These are phyloP conservation scores for Monilinia vaccinii-corymbosi DNA, from an alignment of 2,329 filamentous ascomycete genomes.

Conservation along the genomic window DNA sequence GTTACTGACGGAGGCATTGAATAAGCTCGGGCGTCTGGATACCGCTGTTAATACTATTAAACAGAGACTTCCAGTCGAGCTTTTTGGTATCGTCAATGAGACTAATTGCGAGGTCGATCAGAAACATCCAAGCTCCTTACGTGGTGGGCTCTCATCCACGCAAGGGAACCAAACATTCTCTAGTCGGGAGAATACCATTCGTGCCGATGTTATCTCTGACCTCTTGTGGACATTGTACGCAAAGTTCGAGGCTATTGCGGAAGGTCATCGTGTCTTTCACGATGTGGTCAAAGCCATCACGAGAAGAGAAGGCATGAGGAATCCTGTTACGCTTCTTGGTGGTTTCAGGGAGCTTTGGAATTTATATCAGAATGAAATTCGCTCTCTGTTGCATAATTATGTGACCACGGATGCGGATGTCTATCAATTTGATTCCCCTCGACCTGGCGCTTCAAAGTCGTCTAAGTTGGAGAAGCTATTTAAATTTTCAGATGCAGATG, in stretches of 20 bases:
- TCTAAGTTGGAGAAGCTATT: slow-evolving; percentile 52
- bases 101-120: slow-evolving; percentile 91
- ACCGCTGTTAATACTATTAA: slow-evolving; percentile 83
- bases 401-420: slow-evolving; percentile 82
- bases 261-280: slow-evolving; percentile 88
- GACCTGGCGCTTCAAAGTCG: slow-evolving; percentile 28
- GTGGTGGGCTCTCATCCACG: slow-evolving; percentile 40
- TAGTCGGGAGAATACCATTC: slow-evolving; percentile 63
- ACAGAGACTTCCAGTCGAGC: slow-evolving; percentile 83
- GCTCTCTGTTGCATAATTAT: slow-evolving; percentile 89
- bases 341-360: slow-evolving; percentile 98
- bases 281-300: slow-evolving; percentile 84
- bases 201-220: slow-evolving; percentile 80
- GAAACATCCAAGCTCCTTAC: slow-evolving; percentile 75
- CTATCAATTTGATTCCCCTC: slow-evolving; percentile 57
- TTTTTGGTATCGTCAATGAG: slow-evolving; percentile 89
- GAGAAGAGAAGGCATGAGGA: slow-evolving; percentile 61
- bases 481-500: slow-evolving; percentile 75
- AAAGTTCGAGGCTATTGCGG: slow-evolving; percentile 94
- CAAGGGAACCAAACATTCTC: slow-evolving; percentile 55
- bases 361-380: slow-evolving; percentile 93
- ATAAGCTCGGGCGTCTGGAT: slow-evolving; percentile 80
- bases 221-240: slow-evolving; percentile 87
- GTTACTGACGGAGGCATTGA: slow-evolving; percentile 78
- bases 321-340: slow-evolving; percentile 60